Evolutionary conservation across 2,329 filamentous ascomycete genomes (phyloP).

Genomic region (Setomelanomma holmii): DNA sequence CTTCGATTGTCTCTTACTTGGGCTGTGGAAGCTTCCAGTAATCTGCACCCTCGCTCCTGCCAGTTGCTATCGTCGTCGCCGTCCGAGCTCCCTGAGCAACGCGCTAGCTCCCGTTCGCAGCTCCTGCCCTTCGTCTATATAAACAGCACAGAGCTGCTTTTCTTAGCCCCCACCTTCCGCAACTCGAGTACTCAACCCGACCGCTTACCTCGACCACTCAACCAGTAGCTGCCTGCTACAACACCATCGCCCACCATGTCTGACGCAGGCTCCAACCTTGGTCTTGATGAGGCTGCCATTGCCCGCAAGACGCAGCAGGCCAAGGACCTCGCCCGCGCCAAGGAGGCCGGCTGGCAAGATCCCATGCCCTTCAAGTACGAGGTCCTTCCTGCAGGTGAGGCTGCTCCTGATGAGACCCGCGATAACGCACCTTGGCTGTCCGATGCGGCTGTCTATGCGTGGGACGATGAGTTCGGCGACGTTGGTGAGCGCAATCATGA

Average conservation of each 20-base stretch:
- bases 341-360: conserved; percentile 57
- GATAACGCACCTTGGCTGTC: conserved; percentile 55
- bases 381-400: conserved; percentile 33
- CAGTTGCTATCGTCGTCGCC: not conserved
- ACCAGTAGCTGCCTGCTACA: not conserved
- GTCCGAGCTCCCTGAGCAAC: conserved; percentile 1
- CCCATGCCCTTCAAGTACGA: conserved; percentile 60
- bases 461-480: conserved; percentile 85
- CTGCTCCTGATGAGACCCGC: conserved; percentile 23
- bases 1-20: not conserved
- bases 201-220: not conserved
- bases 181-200: not conserved
- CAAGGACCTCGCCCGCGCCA: conserved; percentile 33
- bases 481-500: conserved; percentile 74
- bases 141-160: conserved; percentile 10
- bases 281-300: conserved; percentile 22
- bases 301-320: conserved; percentile 33
- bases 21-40: not conserved
- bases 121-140: conserved; percentile 12
- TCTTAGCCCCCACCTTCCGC: not conserved
- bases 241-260: conserved; percentile 24
- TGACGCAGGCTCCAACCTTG: conserved; percentile 19
- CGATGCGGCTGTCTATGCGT: conserved; percentile 77
- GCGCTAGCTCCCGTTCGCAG: conserved; percentile 2
- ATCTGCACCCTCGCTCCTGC: not conserved